Conservation (phyloP, 192 early-diverging fungal genomes). For the Gorgonomyces haynaldii region DNA sequence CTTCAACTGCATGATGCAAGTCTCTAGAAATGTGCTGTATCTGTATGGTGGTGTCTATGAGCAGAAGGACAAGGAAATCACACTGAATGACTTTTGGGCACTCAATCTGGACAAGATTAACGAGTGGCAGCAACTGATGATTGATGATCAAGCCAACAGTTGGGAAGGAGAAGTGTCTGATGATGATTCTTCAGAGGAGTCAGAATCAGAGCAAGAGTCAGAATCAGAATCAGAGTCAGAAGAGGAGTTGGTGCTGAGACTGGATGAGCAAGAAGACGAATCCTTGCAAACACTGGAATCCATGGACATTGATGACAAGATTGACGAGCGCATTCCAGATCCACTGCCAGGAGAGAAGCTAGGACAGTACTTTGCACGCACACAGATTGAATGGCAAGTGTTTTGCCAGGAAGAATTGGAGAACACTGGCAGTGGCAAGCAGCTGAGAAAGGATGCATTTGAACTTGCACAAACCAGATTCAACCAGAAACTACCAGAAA, state of each 20-base stretch:
- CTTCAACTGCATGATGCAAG: conserved; percentile 57
- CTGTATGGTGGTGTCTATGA: conserved; percentile 60
- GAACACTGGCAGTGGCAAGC: conserved; percentile 1
- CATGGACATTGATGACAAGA: not conserved
- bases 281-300: not conserved
- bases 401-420: conserved; percentile 6
- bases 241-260: not conserved
- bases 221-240: not conserved
- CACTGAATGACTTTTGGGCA: conserved; percentile 46
- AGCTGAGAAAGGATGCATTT: conserved; percentile 6
- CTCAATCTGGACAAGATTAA: conserved; percentile 55
- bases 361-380: conserved; percentile 11
- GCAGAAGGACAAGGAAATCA: conserved; percentile 46
- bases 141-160: conserved; percentile 34
- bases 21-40: conserved; percentile 39
- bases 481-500: conserved; percentile 1
- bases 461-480: not conserved
- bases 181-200: not conserved
- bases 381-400: conserved; percentile 8
- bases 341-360: conserved; percentile 9
- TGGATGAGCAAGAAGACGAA: not conserved
- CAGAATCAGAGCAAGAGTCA: not conserved
- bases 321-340: conserved; percentile 5
- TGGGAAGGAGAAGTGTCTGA: conserved; percentile 13
- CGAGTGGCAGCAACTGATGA: conserved; percentile 39